These are phyloP conservation scores for Colletotrichum tofieldiae DNA, from an alignment of 2,329 filamentous ascomycete species.

Conservation along the genomic window DNA sequence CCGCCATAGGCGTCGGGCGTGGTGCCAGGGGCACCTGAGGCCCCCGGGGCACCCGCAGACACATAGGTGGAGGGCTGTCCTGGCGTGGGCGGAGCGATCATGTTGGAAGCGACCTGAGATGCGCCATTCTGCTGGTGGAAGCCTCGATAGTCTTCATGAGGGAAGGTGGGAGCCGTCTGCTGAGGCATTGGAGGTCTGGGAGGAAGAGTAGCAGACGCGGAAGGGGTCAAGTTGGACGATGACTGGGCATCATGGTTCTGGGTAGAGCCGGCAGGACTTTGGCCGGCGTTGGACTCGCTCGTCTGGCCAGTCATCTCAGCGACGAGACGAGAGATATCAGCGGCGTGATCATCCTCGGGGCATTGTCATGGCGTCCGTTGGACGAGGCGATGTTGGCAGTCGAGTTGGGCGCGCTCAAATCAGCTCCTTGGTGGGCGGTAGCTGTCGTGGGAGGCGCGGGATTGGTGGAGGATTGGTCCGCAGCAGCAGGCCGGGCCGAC, in stretches of 20 bases:
- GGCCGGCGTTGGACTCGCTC: constrained; percentile 47
- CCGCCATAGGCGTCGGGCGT: constrained; percentile 51
- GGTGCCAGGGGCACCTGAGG: constrained; percentile 47
- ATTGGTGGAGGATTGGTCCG: constrained; percentile 39
- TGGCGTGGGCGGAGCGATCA: constrained; percentile 50
- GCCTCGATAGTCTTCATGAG: constrained; percentile 45
- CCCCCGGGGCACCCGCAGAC: constrained; percentile 49
- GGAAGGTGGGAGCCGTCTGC: constrained; percentile 55
- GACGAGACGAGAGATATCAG: constrained; percentile 59
- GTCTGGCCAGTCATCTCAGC: constrained; percentile 58
- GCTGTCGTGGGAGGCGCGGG: constrained; percentile 39
- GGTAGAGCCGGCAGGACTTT: constrained; percentile 21
- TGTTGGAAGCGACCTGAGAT: constrained; percentile 48
- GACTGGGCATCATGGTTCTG: constrained; percentile 36
- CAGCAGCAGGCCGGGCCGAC: constrained; percentile 48
- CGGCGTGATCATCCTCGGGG: constrained; percentile 50
- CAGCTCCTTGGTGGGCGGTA: constrained; percentile 50
- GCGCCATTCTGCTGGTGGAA: constrained; percentile 56
- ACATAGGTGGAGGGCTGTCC: constrained; percentile 54
- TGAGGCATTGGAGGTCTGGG: constrained; percentile 62
- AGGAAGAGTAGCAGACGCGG: constrained; percentile 62
- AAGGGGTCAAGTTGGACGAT: constrained; percentile 48
- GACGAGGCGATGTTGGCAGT: constrained; percentile 45
- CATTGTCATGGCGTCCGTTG: constrained; percentile 49
- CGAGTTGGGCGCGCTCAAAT: constrained; percentile 45